Base-by-base conservation (phyloP, 495 filamentous ascomycete genomes). In the Trichoderma asperelloides region DNA sequence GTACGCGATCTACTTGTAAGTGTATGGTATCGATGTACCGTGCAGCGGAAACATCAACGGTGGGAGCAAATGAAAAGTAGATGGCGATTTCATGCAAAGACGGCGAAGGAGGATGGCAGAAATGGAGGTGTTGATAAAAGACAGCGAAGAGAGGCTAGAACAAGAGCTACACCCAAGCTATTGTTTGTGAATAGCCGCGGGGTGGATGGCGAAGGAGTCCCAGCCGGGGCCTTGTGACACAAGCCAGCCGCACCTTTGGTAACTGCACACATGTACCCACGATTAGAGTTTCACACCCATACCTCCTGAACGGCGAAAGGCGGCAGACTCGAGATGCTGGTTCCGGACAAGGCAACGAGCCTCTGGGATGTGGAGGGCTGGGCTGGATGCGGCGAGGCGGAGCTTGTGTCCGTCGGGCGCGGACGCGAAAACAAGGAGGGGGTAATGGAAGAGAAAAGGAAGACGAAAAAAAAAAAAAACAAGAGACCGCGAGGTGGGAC, bases 351-450 rank as follows among this genome's bases (percentile, higher is more conserved):
- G 43, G 43, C 43, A n/a, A n/a, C 43, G 43, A 11, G 43, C 15
- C 16, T 47, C 18, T 47, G 15, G 43, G 49, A n/a, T 23, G 49
- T 37, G 49, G 18, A 6, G 49, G 18, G 49, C n/a, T 55, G 49
- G 49, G 23, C 55, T 60, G 55, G 55, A 60, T 60, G 55, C 55
- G 55, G 55, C 55, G 55, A 60, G 55, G 55, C 55, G 55, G 55
- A 60, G 49, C 27, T 25, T 28, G 13, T 27, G 13, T 13, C 55
- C 25, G 55, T 60, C 55, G 23, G 55, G 55, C 55, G 55, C 55
- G 25, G 55, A 60, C 9, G 18, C 18, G 3, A 25, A 11, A 7
- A 23, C 49, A 23, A 60, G 8, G 15, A n/a, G 21, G 41, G 41
- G 41, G 2, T 4, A 16, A 3, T 0, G 41, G 6, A 18, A 45